Percentiles rank a stretch among this genome's conserved stretches.
Conservation (phyloP, 192 early-diverging fungal genomes). For the Podila horticola region DNA sequence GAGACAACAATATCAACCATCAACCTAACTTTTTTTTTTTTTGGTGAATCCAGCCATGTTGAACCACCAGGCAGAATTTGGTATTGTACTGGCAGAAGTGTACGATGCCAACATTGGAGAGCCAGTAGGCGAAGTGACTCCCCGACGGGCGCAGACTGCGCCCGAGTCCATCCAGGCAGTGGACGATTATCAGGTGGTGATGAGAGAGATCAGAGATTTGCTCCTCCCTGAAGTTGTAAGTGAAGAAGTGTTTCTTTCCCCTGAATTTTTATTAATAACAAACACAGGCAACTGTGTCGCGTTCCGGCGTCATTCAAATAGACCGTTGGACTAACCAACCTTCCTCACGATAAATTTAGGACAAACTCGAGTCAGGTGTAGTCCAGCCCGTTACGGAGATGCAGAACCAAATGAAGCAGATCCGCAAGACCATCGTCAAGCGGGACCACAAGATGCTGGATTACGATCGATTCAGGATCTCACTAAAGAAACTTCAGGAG, state of each 20-base stretch:
- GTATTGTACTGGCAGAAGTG: slow-evolving; percentile 45
- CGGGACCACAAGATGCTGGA: slow-evolving; percentile 93
- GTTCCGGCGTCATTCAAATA: slow-evolving; percentile 32
- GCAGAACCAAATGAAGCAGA: slow-evolving; percentile 76
- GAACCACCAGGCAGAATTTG: slow-evolving; percentile 52
- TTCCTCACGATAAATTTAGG: slow-evolving; percentile 39
- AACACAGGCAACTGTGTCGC: not conserved
- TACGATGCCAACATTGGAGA: slow-evolving; percentile 47
- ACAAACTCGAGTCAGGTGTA: slow-evolving; percentile 78
- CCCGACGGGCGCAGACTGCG: slow-evolving; percentile 47
- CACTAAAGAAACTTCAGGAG: slow-evolving; percentile 79
- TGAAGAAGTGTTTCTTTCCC: not conserved
- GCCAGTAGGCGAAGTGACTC: slow-evolving; percentile 33
- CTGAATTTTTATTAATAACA: not conserved
- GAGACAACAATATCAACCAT: not conserved
- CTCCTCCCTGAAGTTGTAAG: slow-evolving; percentile 53
- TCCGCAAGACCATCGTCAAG: slow-evolving; percentile 89
- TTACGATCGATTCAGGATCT: slow-evolving; percentile 84
- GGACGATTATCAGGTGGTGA: slow-evolving; percentile 44
- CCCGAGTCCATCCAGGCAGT: slow-evolving; percentile 47
- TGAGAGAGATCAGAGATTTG: slow-evolving; percentile 49
- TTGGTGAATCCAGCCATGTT: slow-evolving; percentile 23
- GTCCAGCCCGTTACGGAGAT: slow-evolving; percentile 82
- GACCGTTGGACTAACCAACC: not conserved
- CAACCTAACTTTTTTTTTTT: not conserved